phyloP scores from a whole-genome alignment of 2,329 filamentous ascomycete genomes.

The Scortechinia acanthostroma region DNA sequence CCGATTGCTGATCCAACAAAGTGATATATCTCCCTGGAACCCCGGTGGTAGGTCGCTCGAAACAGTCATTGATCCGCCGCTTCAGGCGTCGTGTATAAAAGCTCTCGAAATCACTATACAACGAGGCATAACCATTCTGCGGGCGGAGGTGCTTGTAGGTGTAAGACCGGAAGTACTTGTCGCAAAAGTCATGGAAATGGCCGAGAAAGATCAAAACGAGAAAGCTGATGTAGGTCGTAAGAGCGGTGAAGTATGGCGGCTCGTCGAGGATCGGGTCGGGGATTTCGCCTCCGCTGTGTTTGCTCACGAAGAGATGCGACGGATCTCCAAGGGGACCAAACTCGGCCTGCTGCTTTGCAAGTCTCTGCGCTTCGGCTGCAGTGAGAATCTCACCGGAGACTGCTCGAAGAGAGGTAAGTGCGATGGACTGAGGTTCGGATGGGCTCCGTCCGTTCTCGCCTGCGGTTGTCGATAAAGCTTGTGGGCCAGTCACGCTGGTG shows the following conservation, averaged over 20 bases:
- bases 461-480: no score
- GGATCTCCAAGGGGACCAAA: constrained; percentile 79
- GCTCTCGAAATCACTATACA: constrained; percentile 98
- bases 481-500: no score
- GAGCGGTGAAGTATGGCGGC: constrained; percentile 89
- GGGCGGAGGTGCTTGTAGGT: constrained; percentile 77
- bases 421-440: no score
- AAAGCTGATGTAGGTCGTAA: constrained; percentile 98
- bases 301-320: constrained; percentile 81
- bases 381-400: no score
- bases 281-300: constrained; percentile 74
- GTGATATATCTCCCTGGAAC: constrained; percentile 93
- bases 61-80: constrained; percentile 92
- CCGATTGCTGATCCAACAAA: constrained; percentile 79
- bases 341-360: constrained; percentile 76
- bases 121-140: constrained; percentile 81
- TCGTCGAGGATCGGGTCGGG: constrained; percentile 84
- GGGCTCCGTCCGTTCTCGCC: no score
- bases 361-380: constrained; percentile 68
- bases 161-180: constrained; percentile 83
- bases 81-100: constrained; percentile 93
- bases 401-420: no score
- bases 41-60: constrained; percentile 83
- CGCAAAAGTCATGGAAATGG: constrained; percentile 94
- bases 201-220: constrained; percentile 91